Conservation (phyloP, 805 yeast species). For the Saccharomycopsis guyanensis region DNA sequence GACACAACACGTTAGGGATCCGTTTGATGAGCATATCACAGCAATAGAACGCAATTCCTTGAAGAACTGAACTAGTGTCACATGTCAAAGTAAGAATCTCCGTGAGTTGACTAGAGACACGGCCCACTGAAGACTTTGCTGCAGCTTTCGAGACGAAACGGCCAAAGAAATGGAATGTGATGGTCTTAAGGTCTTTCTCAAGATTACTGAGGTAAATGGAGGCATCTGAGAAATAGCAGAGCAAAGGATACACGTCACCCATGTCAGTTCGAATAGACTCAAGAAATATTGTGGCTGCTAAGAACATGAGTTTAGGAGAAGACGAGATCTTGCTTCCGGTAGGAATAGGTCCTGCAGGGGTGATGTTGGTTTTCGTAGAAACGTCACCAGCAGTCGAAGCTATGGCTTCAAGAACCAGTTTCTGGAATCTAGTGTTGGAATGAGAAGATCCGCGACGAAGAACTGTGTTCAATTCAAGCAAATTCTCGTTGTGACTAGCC, state of each 20-base stretch:
- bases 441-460: slow-evolving; percentile 84
- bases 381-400: background rate
- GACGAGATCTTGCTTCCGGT: slow-evolving; percentile 26
- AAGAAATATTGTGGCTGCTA: slow-evolving; percentile 71
- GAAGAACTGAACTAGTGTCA: slow-evolving; percentile 67
- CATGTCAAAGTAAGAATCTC: slow-evolving; percentile 64
- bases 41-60: slow-evolving; percentile 71
- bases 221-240: slow-evolving; percentile 81
- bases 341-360: slow-evolving; percentile 38
- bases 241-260: slow-evolving; percentile 74
- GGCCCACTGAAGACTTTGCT: slow-evolving; percentile 15
- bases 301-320: slow-evolving; percentile 69
- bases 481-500: slow-evolving; percentile 80
- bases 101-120: slow-evolving; percentile 60
- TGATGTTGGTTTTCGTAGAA: slow-evolving; percentile 24
- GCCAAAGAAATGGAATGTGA: slow-evolving; percentile 10
- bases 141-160: slow-evolving; percentile 5
- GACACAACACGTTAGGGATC: slow-evolving; percentile 75
- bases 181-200: slow-evolving; percentile 44
- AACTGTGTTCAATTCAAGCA: slow-evolving; percentile 85
- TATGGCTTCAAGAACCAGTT: slow-evolving; percentile 40
- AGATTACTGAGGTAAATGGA: slow-evolving; percentile 63
- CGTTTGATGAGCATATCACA: slow-evolving; percentile 58
- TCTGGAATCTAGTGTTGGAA: slow-evolving; percentile 69
- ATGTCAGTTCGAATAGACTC: slow-evolving; percentile 72